A percentile compares a stretch with the other conserved stretches of the same genome.
Evolutionary conservation across 495 filamentous ascomycete species (phyloP).

Genomic region (Podospora comata): DNA sequence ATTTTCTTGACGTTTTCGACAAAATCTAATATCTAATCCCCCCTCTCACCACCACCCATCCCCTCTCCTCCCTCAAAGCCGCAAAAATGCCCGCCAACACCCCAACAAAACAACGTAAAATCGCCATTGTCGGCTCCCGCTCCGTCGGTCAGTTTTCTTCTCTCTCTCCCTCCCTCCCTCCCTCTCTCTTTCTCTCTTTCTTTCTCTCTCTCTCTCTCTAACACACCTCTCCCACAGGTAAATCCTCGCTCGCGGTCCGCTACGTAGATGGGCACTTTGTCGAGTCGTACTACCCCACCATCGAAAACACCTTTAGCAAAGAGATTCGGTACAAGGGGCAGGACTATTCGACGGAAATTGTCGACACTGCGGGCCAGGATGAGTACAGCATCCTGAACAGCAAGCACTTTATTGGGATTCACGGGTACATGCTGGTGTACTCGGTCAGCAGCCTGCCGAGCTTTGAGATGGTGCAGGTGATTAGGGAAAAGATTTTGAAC

Average conservation of each 20-base stretch:
- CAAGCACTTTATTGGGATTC: constrained; percentile 98
- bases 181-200: not conserved
- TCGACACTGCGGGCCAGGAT: constrained; percentile 98
- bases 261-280: constrained; percentile 98
- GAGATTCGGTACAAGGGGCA: constrained; percentile 88
- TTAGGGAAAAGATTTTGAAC: constrained; percentile 95
- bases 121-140: constrained; percentile 95
- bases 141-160: constrained; percentile 73
- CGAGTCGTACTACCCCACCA: constrained; percentile 97
- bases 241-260: constrained; percentile 95
- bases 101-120: constrained; percentile 91
- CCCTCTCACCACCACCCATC: not conserved
- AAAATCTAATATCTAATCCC: constrained; percentile 2
- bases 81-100: constrained; percentile 61
- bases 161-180: constrained; percentile 9
- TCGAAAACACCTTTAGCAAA: constrained; percentile 97
- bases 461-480: constrained; percentile 94
- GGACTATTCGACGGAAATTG: constrained; percentile 94
- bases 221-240: constrained; percentile 59
- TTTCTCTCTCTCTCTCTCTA: not conserved
- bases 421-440: constrained; percentile 98
- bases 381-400: constrained; percentile 98
- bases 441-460: constrained; percentile 88
- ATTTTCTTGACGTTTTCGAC: not conserved
- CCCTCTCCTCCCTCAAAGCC: not conserved